Conservation (phyloP, 2,329 filamentous ascomycete species). For the Neofusicoccum sp. region DNA sequence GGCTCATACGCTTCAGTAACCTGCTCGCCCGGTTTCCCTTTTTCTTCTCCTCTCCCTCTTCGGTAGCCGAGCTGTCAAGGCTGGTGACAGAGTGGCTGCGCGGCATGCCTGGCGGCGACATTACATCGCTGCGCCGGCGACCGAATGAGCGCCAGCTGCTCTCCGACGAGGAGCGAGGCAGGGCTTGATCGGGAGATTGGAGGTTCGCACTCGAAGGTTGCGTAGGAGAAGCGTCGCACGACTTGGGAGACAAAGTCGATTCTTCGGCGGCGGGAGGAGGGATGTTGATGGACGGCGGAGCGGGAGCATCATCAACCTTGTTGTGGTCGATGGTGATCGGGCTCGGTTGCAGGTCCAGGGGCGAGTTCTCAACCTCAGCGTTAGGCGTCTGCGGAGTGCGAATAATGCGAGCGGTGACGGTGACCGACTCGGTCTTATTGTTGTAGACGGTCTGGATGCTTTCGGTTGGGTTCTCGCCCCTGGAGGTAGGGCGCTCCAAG, state of each 20-base stretch:
- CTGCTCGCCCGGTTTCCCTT: constrained; percentile 60
- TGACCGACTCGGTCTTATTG: constrained; percentile 69
- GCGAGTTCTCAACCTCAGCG: constrained; percentile 49
- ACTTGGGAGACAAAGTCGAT: constrained; percentile 5
- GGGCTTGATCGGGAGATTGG: constrained; percentile 19
- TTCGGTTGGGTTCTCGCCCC: constrained; percentile 12
- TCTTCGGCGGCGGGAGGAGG: constrained; percentile 29
- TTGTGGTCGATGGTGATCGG: constrained; percentile 58
- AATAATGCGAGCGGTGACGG: constrained; percentile 81
- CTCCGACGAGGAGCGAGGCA: constrained; percentile 39
- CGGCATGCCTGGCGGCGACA: constrained; percentile 27
- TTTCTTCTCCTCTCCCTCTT: constrained; percentile 46
- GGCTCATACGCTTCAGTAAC: constrained; percentile 67
- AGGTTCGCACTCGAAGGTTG: constrained; percentile 5
- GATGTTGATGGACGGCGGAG: constrained; percentile 20
- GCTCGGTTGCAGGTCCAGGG: constrained; percentile 53
- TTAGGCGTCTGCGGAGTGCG: constrained; percentile 45
- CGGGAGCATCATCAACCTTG: constrained; percentile 29
- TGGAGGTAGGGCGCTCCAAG: constrained; percentile 6
- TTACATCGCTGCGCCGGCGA: constrained; percentile 37
- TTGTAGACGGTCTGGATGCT: constrained; percentile 38
- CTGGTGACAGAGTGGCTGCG: constrained; percentile 28
- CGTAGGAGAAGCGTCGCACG: constrained; percentile 8
- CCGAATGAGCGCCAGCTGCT: constrained; percentile 39
- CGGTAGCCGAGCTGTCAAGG: constrained; percentile 36